A percentile compares a stretch with the other conserved stretches of the same genome.
Evolutionary conservation across 2,329 filamentous ascomycete genomes (phyloP).

Genomic region (Achaetomium macrosporum): DNA sequence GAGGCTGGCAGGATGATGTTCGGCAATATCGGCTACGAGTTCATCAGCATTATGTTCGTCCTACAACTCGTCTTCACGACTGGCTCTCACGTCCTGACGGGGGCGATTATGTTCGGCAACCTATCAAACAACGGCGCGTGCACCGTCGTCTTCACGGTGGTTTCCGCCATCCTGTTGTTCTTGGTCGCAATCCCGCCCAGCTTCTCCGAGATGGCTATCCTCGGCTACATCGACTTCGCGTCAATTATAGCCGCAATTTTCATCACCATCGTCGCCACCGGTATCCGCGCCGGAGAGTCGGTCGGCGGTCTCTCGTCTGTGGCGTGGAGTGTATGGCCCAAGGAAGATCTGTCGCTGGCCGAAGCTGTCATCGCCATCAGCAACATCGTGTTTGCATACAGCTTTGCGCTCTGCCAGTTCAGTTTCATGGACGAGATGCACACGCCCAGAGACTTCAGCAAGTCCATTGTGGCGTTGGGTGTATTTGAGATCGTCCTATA

Average conservation of each 20-base stretch:
- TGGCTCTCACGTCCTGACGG: conserved; percentile 66
- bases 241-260: conserved; percentile 59
- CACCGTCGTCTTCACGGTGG: conserved; percentile 40
- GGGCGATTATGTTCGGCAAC: conserved; percentile 62
- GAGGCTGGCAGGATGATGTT: conserved; percentile 60
- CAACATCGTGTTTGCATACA: conserved; percentile 69
- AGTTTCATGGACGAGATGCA: conserved; percentile 51
- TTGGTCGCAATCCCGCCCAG: conserved; percentile 42
- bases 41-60: conserved; percentile 56
- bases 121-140: conserved; percentile 51
- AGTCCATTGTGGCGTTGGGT: conserved; percentile 58
- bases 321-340: conserved; percentile 42
- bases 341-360: conserved; percentile 41
- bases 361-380: conserved; percentile 55
- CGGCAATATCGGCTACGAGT: conserved; percentile 54
- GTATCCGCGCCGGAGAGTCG: conserved; percentile 35
- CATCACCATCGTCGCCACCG: conserved; percentile 61
- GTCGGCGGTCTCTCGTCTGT: conserved; percentile 23
- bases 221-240: conserved; percentile 51
- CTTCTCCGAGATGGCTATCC: conserved; percentile 44
- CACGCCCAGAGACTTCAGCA: conserved; percentile 40
- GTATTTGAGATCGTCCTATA: conserved; percentile 59
- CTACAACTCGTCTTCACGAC: conserved; percentile 64
- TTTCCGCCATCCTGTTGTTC: conserved; percentile 42
- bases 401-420: conserved; percentile 48